Base-by-base conservation (phyloP, 2,329 filamentous ascomycete species). In the Parascedosporium putredinis region DNA sequence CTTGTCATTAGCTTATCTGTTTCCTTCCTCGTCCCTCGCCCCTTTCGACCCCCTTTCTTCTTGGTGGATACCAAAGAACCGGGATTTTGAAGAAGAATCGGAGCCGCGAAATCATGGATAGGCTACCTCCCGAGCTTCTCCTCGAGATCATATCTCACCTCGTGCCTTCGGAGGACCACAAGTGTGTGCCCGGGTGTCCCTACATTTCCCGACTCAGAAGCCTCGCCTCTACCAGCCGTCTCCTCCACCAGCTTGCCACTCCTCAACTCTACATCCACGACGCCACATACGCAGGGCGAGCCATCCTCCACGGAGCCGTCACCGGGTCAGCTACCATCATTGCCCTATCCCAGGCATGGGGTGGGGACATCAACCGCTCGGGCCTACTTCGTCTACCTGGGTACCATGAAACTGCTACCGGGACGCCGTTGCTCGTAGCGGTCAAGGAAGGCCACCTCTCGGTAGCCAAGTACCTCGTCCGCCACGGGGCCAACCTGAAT, bases 191-290 rank as follows among this genome's bases (percentile, higher is more conserved):
- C 2, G 18, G 20, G 10, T 50, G 48, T 40, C 48, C 40, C 10
- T 33, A 34, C 40, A 25, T 38, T 40, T 20, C 48, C 16, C 25
- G 31, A 9, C 48, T 50, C 6, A 36, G 22, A 20, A 12, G 33
- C 27, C 40, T 50, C 27, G 25, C 40, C 14, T 25, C 27, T 8
- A 45, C 48, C 25, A 45, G 40, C 18, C 40, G 42, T 2, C 18
- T 22, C 1, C 40, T 50, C 23, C 10, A 43, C 22, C 38, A 44
- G 40, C 18, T 50, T 1, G 38, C 24, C 18, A 50, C 29, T 22
- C 48, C 48, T 5, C 20, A 31, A 8, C 40, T 50, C 18, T 50
- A 50, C 48, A 14, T 22, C 27, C 48, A 50, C 22, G 48, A 50
- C 20, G 48, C 42, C 31, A 24, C 27, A 12, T 27, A 50, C 22